These are phyloP conservation scores for Pythium insidiosum DNA, from an alignment of 352 stramenopile genomes.

Conservation along the genomic window DNA sequence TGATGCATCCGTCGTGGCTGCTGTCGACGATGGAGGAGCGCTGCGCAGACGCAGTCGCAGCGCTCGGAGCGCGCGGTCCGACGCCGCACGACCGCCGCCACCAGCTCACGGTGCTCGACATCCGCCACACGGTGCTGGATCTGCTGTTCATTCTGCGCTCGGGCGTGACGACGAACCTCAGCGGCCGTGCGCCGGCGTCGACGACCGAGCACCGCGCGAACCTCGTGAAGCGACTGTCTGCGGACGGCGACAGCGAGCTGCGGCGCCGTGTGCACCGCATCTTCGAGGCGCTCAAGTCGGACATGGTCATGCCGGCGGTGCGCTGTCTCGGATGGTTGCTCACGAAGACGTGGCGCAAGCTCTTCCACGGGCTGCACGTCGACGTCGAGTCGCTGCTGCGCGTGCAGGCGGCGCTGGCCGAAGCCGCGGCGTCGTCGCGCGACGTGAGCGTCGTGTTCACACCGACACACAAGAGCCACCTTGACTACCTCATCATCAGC, in stretches of 20 bases:
- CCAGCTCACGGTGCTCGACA: conserved; percentile 26
- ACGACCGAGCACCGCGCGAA: conserved; percentile 30
- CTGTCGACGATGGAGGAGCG: conserved; percentile 61
- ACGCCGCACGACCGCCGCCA: conserved; percentile 7
- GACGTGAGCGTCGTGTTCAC: conserved; percentile 76
- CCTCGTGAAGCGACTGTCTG: conserved; percentile 23
- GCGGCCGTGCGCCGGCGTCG: conserved; percentile 31
- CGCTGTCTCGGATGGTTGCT: conserved; percentile 69
- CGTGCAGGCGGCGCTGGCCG: conserved; percentile 43
- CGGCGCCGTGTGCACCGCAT: conserved; percentile 36
- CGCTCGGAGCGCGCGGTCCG: conserved; percentile 13
- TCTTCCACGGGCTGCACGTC: conserved; percentile 67
- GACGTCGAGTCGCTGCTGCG: conserved; percentile 54
- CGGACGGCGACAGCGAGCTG: conserved; percentile 10
- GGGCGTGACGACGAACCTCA: conserved; percentile 40
- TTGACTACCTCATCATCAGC: conserved; percentile 89
- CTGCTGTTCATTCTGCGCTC: conserved; percentile 57
- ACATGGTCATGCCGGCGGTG: conserved; percentile 71
- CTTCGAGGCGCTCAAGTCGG: conserved; percentile 55
- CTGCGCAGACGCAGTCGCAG: conserved; percentile 27
- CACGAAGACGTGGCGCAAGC: conserved; percentile 69
- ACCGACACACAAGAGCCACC: conserved; percentile 84
- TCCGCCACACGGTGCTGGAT: conserved; percentile 52
- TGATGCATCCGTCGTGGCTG: conserved; percentile 70
- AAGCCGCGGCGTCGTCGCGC: conserved; percentile 21